Conservation (phyloP, 768 basidiomycete species). For the Boletus rufocinnamomeus region DNA sequence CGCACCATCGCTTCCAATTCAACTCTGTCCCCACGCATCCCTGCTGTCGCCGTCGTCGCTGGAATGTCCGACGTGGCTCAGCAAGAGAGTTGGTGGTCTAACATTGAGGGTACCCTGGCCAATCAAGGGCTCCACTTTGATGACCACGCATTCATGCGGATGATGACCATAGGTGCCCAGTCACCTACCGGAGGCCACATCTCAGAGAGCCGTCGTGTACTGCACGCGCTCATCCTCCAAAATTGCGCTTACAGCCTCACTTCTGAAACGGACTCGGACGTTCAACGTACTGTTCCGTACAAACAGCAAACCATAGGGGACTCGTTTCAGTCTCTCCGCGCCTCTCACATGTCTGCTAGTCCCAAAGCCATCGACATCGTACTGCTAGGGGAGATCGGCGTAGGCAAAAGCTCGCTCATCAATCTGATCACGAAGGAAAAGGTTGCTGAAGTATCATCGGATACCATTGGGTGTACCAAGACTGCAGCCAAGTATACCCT, state of each 20-base stretch:
- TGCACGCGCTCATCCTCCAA: constrained; percentile 20
- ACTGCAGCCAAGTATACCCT: constrained; percentile 25
- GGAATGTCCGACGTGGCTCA: constrained; percentile 10
- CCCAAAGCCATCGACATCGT: constrained; percentile 32
- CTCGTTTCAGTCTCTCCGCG: constrained; percentile 18
- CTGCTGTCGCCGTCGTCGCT: constrained; percentile 22
- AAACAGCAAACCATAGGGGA: constrained; percentile 11
- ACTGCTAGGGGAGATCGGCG: constrained; percentile 37
- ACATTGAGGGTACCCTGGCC: constrained; percentile 4
- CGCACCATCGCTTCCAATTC: constrained; percentile 7
- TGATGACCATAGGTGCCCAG: neutral
- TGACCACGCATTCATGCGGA: constrained; percentile 19
- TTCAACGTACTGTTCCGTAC: constrained; percentile 7
- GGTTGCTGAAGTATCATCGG: constrained; percentile 34
- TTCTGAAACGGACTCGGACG: constrained; percentile 1
- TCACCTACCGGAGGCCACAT: constrained; percentile 5
- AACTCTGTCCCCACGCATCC: neutral
- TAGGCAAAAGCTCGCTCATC: constrained; percentile 45
- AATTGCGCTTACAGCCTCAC: neutral
- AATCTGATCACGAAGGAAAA: constrained; percentile 37
- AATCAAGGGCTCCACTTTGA: constrained; percentile 17
- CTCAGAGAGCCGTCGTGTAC: constrained; percentile 11
- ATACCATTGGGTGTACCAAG: constrained; percentile 38
- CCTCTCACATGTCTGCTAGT: neutral
- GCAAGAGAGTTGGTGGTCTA: constrained; percentile 26